A percentile compares a stretch with the other conserved stretches of the same genome.
Conservation (phyloP, 345 rosid genomes). For the Pistacia vera region DNA sequence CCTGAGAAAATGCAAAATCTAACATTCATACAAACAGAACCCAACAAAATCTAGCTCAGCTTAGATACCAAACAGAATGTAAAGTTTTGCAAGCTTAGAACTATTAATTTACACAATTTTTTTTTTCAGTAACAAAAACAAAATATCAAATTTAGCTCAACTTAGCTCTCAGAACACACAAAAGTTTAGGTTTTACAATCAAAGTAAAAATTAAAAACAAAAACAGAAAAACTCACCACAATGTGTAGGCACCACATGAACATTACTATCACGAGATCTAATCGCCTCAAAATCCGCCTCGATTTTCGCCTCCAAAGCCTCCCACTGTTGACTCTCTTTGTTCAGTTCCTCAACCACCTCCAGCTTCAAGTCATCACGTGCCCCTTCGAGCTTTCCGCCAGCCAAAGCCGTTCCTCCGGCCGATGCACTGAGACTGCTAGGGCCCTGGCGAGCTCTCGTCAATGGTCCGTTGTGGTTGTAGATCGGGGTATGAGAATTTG, state of each 20-base stretch:
- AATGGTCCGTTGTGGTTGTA: constrained; percentile 92
- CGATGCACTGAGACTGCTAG: constrained; percentile 37
- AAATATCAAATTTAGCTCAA: neutral
- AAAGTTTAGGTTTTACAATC: neutral
- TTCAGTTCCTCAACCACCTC: constrained; percentile 36
- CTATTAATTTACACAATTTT: neutral
- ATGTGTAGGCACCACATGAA: constrained; percentile 86
- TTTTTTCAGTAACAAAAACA: constrained; percentile 7
- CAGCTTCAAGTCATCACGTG: constrained; percentile 23
- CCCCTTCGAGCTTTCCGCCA: constrained; percentile 37
- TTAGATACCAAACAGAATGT: neutral
- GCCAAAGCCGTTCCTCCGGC: constrained; percentile 20
- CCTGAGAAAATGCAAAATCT: neutral
- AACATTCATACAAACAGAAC: neutral
- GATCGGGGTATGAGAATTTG: constrained; percentile 53
- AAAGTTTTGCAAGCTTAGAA: neutral
- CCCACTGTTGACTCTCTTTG: constrained; percentile 63
- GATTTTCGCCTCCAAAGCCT: constrained; percentile 71
- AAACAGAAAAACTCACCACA: constrained; percentile 61
- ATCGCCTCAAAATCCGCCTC: constrained; percentile 82
- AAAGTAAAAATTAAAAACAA: neutral
- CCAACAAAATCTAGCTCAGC: neutral
- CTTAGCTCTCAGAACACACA: neutral
- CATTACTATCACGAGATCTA: constrained; percentile 74
- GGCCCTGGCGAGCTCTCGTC: constrained; percentile 91